Evolutionary conservation across 2,329 filamentous ascomycete genomes (phyloP).

Genomic region (Thielaviopsis ethacetica): DNA sequence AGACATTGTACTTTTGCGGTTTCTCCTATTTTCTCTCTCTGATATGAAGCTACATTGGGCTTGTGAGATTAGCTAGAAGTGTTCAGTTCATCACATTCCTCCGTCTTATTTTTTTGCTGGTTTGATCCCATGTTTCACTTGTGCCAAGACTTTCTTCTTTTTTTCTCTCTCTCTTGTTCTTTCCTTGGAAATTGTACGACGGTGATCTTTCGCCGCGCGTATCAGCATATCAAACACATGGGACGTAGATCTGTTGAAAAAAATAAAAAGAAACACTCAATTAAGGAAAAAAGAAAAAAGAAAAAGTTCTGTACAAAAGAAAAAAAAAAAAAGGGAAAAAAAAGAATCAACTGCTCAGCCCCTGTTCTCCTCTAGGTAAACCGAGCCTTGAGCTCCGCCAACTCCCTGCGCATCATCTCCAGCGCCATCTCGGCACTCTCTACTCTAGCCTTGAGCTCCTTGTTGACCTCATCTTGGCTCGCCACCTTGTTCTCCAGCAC

Average conservation of each 20-base stretch:
- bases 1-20: too few species aligned
- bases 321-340: not conserved
- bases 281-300: not conserved
- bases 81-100: too few species aligned
- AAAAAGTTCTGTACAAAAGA: not conserved
- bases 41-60: too few species aligned
- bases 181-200: not conserved
- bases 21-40: too few species aligned
- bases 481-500: conserved; percentile 7
- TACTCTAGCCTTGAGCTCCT: not conserved
- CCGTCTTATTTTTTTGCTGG: not conserved
- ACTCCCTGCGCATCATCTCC: conserved; percentile 8
- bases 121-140: not conserved
- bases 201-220: not conserved
- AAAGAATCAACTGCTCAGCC: not conserved
- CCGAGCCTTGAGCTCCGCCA: conserved; percentile 4
- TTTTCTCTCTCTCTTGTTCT: not conserved
- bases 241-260: not conserved
- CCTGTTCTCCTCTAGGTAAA: not conserved
- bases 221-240: not conserved
- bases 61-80: too few species aligned
- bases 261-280: not conserved
- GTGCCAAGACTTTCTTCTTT: not conserved
- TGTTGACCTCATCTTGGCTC: conserved; percentile 3
- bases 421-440: conserved; percentile 2